A percentile compares a stretch with the other conserved stretches of the same genome.
These are phyloP conservation scores for Chalaropsis thielavioides DNA, from an alignment of 2,329 filamentous ascomycete genomes.

Conservation along the genomic window DNA sequence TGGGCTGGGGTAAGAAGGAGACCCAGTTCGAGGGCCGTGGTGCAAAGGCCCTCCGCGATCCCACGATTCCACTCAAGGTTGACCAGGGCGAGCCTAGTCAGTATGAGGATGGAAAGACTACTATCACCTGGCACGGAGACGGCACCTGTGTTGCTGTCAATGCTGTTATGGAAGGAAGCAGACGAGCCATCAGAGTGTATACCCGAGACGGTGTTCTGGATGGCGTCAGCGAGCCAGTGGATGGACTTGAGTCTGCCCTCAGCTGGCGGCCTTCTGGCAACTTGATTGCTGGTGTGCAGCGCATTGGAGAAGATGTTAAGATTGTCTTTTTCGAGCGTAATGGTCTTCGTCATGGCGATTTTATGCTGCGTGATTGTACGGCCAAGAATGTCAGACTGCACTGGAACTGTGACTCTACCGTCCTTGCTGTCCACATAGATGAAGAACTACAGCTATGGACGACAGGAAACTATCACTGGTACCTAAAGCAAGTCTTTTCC, in stretches of 20 bases:
- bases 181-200: slow-evolving; percentile 78
- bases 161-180: slow-evolving; percentile 49
- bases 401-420: slow-evolving; percentile 89
- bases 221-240: slow-evolving; percentile 86
- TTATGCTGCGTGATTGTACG: slow-evolving; percentile 52
- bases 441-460: slow-evolving; percentile 87
- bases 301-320: slow-evolving; percentile 48
- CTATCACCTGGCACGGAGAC: slow-evolving; percentile 87
- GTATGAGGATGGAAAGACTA: slow-evolving; percentile 55
- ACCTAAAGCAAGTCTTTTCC: slow-evolving; percentile 78
- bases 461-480: slow-evolving; percentile 95
- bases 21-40: slow-evolving; percentile 93
- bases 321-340: slow-evolving; percentile 96
- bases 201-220: slow-evolving; percentile 81
- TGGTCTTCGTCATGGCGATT: slow-evolving; percentile 90
- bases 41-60: slow-evolving; percentile 74
- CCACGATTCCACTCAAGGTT: slow-evolving; percentile 83
- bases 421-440: slow-evolving; percentile 64
- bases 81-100: slow-evolving; percentile 66
- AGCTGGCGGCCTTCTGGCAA: slow-evolving; percentile 91
- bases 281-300: slow-evolving; percentile 72
- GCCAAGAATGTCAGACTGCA: slow-evolving; percentile 47
- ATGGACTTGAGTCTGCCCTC: slow-evolving; percentile 71
- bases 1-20: slow-evolving; percentile 96
- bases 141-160: slow-evolving; percentile 84